Base-by-base conservation (phyloP, 768 basidiomycete genomes). In the Phylloporus sp. region DNA sequence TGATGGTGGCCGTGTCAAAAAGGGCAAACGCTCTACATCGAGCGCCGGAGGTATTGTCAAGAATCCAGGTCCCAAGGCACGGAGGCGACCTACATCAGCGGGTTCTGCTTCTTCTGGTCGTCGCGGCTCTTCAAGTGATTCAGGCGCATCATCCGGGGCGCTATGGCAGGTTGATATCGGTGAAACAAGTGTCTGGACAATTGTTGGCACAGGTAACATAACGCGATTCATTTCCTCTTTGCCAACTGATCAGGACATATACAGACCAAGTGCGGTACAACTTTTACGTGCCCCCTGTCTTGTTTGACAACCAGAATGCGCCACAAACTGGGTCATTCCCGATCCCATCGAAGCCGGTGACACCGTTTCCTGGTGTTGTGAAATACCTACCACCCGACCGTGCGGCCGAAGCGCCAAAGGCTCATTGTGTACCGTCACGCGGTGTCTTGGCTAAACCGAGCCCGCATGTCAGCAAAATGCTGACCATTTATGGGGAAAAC, bases 131-230 rank as follows among this genome's bases (percentile, higher is more conserved):
- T 72, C 78, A 13, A 82, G 84, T 60, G 88, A 90, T 50, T 66
- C 79, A 36, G 80, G 83, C 31, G 84, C 84, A 46, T 81, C 84
- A 40, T 91, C 86, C 6, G 90, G 87, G 45, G 86, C 87, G 10
- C 76, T 89, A 22, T 92, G 88, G 90, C 86, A 86, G 64, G 86
- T 93, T 49, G 91, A 94, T 67, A 91, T 92, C 52, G 91, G 91
- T 55, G 91, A 94, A 74, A 91, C 91, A 27, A 91, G 90, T 65
- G 88, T 93, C 22, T 95, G 92, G 92, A 94, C 92, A 4, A 91
- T 94, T 58, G 90, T 93, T 54, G 91, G 92, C 59, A 92, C 89
- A 56, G 90, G 90, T 91, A 68, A 70, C 77, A 56, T 29, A 5
- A 29, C 40, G 43, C 32, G 49, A 45, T 40, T 45, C 22, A 23